Percentiles rank a stretch among this genome's conserved stretches.
phyloP scores from a whole-genome alignment of 345 rosid genomes.

The Ceriops zippeliana region DNA sequence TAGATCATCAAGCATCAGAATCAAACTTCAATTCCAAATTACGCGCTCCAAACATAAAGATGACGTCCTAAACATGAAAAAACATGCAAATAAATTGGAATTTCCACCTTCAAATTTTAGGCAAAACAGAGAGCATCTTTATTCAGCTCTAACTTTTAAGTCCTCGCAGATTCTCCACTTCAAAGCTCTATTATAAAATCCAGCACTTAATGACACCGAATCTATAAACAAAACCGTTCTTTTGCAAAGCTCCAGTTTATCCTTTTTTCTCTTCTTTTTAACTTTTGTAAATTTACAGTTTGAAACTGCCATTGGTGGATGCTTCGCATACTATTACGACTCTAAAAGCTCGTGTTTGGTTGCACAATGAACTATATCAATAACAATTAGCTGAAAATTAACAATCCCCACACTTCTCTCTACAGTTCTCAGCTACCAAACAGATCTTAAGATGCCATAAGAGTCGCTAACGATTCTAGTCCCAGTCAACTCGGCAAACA shows the following conservation, averaged over 20 bases:
- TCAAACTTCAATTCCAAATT: slow-evolving; percentile 26
- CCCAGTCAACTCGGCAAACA: slow-evolving; percentile 25
- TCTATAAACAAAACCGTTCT: slow-evolving; percentile 20
- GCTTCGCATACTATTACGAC: slow-evolving; percentile 1
- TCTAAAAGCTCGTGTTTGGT: not conserved
- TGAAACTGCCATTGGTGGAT: slow-evolving; percentile 9
- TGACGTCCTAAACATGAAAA: slow-evolving; percentile 5
- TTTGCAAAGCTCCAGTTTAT: too few relatives aligned
- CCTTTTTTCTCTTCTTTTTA: too few relatives aligned
- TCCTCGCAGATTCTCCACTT: slow-evolving; percentile 34
- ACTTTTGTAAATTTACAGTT: not conserved
- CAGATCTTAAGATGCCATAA: slow-evolving; percentile 14
- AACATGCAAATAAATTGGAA: slow-evolving; percentile 17
- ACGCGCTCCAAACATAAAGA: slow-evolving; percentile 26
- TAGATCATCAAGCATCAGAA: slow-evolving; percentile 54
- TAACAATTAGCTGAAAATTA: not conserved
- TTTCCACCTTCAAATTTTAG: slow-evolving; percentile 10
- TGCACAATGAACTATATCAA: not conserved
- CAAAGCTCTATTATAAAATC: not conserved
- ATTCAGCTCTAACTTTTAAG: slow-evolving; percentile 24
- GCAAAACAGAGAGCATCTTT: slow-evolving; percentile 36
- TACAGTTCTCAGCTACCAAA: slow-evolving; percentile 26
- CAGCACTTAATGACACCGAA: slow-evolving; percentile 13
- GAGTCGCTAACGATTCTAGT: slow-evolving; percentile 1
- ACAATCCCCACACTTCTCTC: not conserved